Conservation (phyloP, 352 stramenopile genomes). For the Plasmopara halstedii region DNA sequence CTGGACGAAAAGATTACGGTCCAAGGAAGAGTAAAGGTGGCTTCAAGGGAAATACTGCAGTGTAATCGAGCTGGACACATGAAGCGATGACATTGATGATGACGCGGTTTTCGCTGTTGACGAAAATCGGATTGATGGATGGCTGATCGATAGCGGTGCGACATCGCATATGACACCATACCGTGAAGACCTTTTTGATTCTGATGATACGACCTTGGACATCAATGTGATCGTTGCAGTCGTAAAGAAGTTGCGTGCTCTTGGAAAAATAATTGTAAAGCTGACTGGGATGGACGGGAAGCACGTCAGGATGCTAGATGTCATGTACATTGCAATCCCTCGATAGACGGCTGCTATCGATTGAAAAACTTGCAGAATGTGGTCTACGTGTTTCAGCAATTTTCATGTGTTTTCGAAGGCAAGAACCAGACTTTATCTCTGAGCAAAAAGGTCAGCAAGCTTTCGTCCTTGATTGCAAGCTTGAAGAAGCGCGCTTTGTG, state of each 20-base stretch:
- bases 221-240: not conserved
- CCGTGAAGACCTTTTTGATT: no score
- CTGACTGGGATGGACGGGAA: not conserved
- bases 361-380: slow-evolving; percentile 12
- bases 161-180: no score
- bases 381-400: slow-evolving; percentile 7
- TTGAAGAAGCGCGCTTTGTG: slow-evolving; percentile 2
- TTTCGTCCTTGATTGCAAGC: slow-evolving; percentile 5
- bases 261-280: not conserved
- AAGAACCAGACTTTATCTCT: not conserved
- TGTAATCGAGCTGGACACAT: no score
- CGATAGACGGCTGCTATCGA: slow-evolving; percentile 12
- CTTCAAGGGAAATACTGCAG: no score
- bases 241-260: not conserved
- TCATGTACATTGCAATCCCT: not conserved
- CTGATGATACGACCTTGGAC: no score
- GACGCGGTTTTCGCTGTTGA: no score
- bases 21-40: no score
- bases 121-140: no score
- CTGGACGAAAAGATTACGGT: no score
- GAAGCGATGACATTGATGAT: no score
- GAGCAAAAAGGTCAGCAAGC: not conserved
- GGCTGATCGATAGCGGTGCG: no score
- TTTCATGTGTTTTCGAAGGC: slow-evolving; percentile 3
- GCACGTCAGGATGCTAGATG: not conserved